These are phyloP conservation scores for Gossypium ekmanianum DNA, from an alignment of 345 rosid species.

Conservation along the genomic window DNA sequence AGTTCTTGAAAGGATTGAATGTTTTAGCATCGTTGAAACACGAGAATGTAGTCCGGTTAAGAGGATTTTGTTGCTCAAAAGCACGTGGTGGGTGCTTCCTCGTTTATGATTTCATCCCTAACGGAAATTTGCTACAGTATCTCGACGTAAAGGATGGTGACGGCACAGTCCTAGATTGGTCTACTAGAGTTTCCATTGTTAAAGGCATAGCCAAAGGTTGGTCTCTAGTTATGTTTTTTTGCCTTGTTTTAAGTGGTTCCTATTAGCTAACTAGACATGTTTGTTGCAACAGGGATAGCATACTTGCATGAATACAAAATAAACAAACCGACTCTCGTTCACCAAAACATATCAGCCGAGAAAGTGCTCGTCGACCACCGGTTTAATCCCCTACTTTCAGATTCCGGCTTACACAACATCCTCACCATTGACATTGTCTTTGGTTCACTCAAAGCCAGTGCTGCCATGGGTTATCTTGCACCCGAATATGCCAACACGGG, in stretches of 20 bases:
- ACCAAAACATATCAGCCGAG: slow-evolving; percentile 80
- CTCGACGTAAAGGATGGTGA: slow-evolving; percentile 59
- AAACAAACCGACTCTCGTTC: slow-evolving; percentile 52
- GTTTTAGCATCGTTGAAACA: slow-evolving; percentile 66
- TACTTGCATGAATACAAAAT: slow-evolving; percentile 61
- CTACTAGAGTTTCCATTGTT: slow-evolving; percentile 70
- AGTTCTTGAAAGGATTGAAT: slow-evolving; percentile 29
- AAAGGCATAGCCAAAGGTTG: slow-evolving; percentile 87
- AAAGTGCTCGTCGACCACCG: slow-evolving; percentile 69
- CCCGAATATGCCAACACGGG: too few relatives aligned
- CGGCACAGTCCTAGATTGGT: slow-evolving; percentile 72
- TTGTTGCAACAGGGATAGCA: slow-evolving; percentile 51
- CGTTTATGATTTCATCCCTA: slow-evolving; percentile 73
- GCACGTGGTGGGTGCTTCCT: slow-evolving; percentile 33
- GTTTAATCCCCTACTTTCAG: slow-evolving; percentile 59
- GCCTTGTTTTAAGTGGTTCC: not conserved
- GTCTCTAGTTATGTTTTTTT: slow-evolving; percentile 14
- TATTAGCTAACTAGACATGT: not conserved
- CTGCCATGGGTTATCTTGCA: slow-evolving; percentile 16
- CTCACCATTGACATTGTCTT: slow-evolving; percentile 76
- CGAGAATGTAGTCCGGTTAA: too few relatives aligned
- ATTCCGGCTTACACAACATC: slow-evolving; percentile 74
- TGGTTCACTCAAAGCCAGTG: slow-evolving; percentile 72
- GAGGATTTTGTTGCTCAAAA: too few relatives aligned
- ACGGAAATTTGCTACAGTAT: slow-evolving; percentile 61